Evolutionary conservation across 2,329 filamentous ascomycete species (phyloP).

Genomic region (Aspergillus fumigatiaffinis): DNA sequence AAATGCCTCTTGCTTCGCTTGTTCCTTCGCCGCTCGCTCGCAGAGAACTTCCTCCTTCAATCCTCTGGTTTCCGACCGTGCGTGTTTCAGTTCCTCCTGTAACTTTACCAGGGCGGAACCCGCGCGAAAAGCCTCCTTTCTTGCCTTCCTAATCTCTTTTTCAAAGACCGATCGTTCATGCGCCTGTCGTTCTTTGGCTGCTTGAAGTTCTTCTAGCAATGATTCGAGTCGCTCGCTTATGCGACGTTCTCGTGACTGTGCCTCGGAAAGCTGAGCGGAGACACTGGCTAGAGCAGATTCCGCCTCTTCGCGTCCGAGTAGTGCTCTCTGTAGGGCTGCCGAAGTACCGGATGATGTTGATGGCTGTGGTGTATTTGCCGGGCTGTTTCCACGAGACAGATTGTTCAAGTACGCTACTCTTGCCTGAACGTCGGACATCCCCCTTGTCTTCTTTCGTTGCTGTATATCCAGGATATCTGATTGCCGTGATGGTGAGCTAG

Average conservation of each 20-base stretch:
- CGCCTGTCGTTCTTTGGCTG: slow-evolving; percentile 48
- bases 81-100: slow-evolving; percentile 49
- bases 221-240: slow-evolving; percentile 44
- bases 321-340: slow-evolving; percentile 43
- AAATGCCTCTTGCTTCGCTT: slow-evolving; percentile 45
- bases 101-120: slow-evolving; percentile 52
- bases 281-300: slow-evolving; percentile 36
- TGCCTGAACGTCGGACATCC: slow-evolving; percentile 43
- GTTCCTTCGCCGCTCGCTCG: slow-evolving; percentile 46
- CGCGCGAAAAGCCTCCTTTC: slow-evolving; percentile 57
- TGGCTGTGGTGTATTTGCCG: slow-evolving; percentile 21
- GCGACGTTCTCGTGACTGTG: slow-evolving; percentile 41
- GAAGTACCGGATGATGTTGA: slow-evolving; percentile 32
- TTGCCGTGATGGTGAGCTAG: slow-evolving; percentile 37
- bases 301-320: slow-evolving; percentile 45
- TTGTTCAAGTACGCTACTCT: slow-evolving; percentile 48
- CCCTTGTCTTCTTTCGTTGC: slow-evolving; percentile 34
- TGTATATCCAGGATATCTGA: slow-evolving; percentile 30
- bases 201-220: slow-evolving; percentile 50
- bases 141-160: slow-evolving; percentile 52
- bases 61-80: slow-evolving; percentile 43
- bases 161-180: slow-evolving; percentile 50
- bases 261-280: slow-evolving; percentile 38
- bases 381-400: slow-evolving; percentile 35
- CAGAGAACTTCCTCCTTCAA: slow-evolving; percentile 51